A percentile compares a stretch with the other conserved stretches of the same genome.
Conservation (phyloP, 805 yeast genomes). For the Metschnikowia borealis region DNA sequence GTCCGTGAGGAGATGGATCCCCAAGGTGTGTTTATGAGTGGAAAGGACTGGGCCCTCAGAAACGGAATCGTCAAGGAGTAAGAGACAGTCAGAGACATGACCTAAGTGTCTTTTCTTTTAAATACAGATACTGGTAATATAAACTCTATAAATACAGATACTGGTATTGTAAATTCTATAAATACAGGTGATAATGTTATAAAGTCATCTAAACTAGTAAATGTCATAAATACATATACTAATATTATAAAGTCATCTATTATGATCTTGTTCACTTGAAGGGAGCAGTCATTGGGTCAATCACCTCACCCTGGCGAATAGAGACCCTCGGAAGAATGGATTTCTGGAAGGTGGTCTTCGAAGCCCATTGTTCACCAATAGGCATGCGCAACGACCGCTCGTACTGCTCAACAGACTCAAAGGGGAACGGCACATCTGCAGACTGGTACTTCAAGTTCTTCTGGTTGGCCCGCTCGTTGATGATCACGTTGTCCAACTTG, state of each 20-base stretch:
- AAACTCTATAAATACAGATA: no score
- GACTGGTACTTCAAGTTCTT: slow-evolving; percentile 83
- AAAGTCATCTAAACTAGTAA: no score
- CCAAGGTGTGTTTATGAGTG: slow-evolving; percentile 71
- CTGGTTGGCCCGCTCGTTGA: slow-evolving; percentile 83
- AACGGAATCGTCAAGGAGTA: slow-evolving; percentile 57
- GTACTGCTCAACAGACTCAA: slow-evolving; percentile 88
- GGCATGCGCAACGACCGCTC: slow-evolving; percentile 93
- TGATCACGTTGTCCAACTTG: slow-evolving; percentile 73
- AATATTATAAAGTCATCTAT: no score
- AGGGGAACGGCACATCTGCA: slow-evolving; percentile 90
- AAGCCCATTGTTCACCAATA: slow-evolving; percentile 95
- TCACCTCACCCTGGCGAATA: slow-evolving; percentile 82
- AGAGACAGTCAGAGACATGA: neutral
- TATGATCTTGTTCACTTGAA: slow-evolving; percentile 41
- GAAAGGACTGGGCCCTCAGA: slow-evolving; percentile 73
- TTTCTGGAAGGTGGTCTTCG: slow-evolving; percentile 80
- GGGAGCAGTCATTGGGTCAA: slow-evolving; percentile 90
- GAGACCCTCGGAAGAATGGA: slow-evolving; percentile 85
- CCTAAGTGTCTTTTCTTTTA: no score
- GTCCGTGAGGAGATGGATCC: slow-evolving; percentile 75
- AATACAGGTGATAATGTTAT: no score
- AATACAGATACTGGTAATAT: no score
- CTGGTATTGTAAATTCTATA: no score
- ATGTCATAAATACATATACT: no score